Conservation (phyloP, 139 green algal species). For the Spirogloea muscicola region DNA sequence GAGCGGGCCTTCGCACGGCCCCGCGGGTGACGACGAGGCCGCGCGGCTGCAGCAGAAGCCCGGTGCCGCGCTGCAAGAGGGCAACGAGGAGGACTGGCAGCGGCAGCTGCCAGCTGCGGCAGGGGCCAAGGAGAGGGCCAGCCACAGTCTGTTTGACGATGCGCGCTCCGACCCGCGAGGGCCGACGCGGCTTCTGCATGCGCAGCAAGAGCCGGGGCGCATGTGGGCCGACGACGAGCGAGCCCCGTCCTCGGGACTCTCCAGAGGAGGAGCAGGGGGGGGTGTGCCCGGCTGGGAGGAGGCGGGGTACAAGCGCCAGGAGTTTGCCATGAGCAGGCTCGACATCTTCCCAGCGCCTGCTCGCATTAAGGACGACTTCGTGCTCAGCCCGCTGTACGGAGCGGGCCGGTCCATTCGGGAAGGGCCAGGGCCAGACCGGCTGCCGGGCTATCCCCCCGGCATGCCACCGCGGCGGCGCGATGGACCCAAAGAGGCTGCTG, state of each 20-base stretch:
- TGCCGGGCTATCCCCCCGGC: too few relatives aligned
- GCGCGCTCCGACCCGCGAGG: not conserved
- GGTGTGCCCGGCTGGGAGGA: not conserved
- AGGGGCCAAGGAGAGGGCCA: not conserved
- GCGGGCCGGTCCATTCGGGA: not conserved
- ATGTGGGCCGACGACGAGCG: slow-evolving; percentile 7
- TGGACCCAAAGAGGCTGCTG: slow-evolving; percentile 1
- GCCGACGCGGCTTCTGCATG: not conserved
- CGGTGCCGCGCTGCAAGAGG: not conserved
- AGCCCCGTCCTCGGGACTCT: not conserved
- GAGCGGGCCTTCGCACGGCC: too few relatives aligned
- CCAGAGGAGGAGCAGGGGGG: not conserved
- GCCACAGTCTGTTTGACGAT: not conserved
- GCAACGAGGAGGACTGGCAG: not conserved
- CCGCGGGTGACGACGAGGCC: not conserved
- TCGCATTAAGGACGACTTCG: not conserved
- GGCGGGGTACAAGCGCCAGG: not conserved
- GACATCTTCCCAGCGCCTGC: not conserved
- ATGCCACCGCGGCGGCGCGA: slow-evolving; percentile 9
- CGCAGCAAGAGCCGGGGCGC: not conserved
- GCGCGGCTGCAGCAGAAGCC: not conserved
- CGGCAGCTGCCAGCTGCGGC: not conserved
- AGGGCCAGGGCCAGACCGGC: not conserved
- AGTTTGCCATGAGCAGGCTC: not conserved
- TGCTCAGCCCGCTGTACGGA: not conserved